Percentiles rank a stretch among this genome's conserved stretches.
Evolutionary conservation across 2,329 filamentous ascomycete genomes (phyloP).

Genomic region (Bipolaris sorokiniana): DNA sequence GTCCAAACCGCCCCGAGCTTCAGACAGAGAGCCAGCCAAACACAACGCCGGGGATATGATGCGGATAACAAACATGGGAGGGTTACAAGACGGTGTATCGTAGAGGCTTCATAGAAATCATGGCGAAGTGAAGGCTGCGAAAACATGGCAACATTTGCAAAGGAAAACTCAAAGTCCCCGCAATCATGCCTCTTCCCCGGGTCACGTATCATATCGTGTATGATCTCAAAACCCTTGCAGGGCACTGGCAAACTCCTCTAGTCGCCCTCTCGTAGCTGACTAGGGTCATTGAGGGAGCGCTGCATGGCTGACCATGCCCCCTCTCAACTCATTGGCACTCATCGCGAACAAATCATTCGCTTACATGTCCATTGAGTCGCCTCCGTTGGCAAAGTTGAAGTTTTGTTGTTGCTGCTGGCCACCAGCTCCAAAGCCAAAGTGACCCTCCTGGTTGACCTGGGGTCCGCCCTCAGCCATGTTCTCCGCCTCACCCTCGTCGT

Average conservation of each 20-base stretch:
- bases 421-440: constrained; percentile 78
- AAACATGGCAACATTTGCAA: constrained; percentile 33
- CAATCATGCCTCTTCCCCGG: constrained; percentile 27
- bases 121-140: constrained; percentile 37
- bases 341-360: constrained; percentile 18
- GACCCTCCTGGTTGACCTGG: constrained; percentile 72
- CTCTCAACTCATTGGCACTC: constrained; percentile 15
- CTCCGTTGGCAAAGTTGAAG: constrained; percentile 90
- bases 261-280: constrained; percentile 14
- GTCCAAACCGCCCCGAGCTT: constrained; percentile 31
- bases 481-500: constrained; percentile 86
- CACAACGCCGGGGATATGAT: constrained; percentile 52
- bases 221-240: constrained; percentile 24
- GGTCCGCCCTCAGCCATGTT: constrained; percentile 79
- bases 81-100: constrained; percentile 53
- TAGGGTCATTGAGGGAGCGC: constrained; percentile 10
- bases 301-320: constrained; percentile 11
- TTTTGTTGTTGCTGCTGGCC: constrained; percentile 69
- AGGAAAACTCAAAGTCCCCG: constrained; percentile 26
- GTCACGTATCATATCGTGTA: constrained; percentile 37
- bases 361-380: constrained; percentile 78
- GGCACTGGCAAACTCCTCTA: constrained; percentile 17
- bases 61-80: constrained; percentile 42
- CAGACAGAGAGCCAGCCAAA: constrained; percentile 34
- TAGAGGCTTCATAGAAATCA: constrained; percentile 48